These are phyloP conservation scores for Setaria viridis DNA, from an alignment of 202 grass and related monocot genomes.

Conservation along the genomic window DNA sequence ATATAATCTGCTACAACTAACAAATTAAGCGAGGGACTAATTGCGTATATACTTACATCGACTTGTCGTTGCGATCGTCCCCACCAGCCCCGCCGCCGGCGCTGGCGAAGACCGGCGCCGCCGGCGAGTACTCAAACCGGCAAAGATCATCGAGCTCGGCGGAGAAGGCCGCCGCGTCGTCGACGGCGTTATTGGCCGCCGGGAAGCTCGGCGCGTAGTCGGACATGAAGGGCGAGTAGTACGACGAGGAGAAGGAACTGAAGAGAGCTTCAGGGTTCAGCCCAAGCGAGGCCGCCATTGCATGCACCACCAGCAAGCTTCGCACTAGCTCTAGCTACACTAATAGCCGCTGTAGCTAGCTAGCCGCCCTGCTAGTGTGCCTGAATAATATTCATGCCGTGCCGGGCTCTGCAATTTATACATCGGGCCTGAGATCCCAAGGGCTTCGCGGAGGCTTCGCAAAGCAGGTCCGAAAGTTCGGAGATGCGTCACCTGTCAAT, in stretches of 20 bases:
- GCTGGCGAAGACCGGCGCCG: neutral
- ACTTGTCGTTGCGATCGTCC: neutral
- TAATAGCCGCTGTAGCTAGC: neutral
- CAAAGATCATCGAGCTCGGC: slow-evolving; percentile 11
- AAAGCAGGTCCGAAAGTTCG: slow-evolving; percentile 52
- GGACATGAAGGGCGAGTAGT: slow-evolving; percentile 36
- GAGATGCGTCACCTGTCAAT: slow-evolving; percentile 55
- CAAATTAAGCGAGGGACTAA: neutral
- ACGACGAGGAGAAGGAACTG: neutral
- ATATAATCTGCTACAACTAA: neutral
- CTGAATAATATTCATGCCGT: slow-evolving; percentile 24
- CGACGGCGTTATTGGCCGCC: neutral
- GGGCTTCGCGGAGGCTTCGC: slow-evolving; percentile 48
- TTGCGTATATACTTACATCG: neutral
- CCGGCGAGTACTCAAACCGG: slow-evolving; percentile 30
- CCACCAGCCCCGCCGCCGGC: neutral
- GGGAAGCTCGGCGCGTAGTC: slow-evolving; percentile 1
- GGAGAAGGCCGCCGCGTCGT: neutral
- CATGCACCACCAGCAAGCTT: neutral
- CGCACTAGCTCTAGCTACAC: neutral
- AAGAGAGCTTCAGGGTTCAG: slow-evolving; percentile 54
- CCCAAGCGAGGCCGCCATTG: slow-evolving; percentile 58
- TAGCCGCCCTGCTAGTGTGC: slow-evolving; percentile 31
- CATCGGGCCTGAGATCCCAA: neutral
- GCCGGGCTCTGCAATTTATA: slow-evolving; percentile 45